These are phyloP conservation scores for Tympanopsis confertula DNA, from an alignment of 2,329 filamentous ascomycete genomes.

Conservation along the genomic window DNA sequence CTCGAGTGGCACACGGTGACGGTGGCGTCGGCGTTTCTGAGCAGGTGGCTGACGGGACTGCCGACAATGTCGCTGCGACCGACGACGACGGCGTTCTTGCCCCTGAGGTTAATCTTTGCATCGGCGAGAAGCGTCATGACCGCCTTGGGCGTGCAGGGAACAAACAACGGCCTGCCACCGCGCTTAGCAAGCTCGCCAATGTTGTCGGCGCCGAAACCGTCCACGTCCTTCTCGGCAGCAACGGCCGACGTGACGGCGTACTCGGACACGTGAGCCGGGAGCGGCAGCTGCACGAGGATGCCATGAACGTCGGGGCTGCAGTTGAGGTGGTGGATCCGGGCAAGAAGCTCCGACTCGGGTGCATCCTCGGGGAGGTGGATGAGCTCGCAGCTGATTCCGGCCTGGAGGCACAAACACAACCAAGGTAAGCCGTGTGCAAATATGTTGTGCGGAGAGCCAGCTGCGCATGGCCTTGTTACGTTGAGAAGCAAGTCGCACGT, in stretches of 20 bases:
- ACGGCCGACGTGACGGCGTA: slow-evolving; percentile 84
- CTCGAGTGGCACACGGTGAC: slow-evolving; percentile 93
- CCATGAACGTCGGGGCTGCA: slow-evolving; percentile 78
- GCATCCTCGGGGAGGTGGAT: slow-evolving; percentile 73
- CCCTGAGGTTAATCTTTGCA: slow-evolving; percentile 68
- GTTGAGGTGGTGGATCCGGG: slow-evolving; percentile 73
- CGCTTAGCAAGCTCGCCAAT: slow-evolving; percentile 96
- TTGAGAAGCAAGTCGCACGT: neutral
- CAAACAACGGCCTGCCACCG: slow-evolving; percentile 77
- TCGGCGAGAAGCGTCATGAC: slow-evolving; percentile 87
- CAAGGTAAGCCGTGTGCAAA: too few relatives aligned
- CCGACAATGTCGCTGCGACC: slow-evolving; percentile 96
- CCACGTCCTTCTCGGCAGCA: slow-evolving; percentile 88
- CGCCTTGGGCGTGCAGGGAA: slow-evolving; percentile 92
- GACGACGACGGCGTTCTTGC: slow-evolving; percentile 89
- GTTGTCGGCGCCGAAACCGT: slow-evolving; percentile 87
- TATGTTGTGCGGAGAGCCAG: slow-evolving; percentile 3
- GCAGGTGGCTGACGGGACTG: slow-evolving; percentile 86
- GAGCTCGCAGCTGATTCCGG: slow-evolving; percentile 79
- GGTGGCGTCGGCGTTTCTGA: slow-evolving; percentile 91
- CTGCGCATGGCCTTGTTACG: slow-evolving; percentile 5
- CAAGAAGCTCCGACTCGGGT: slow-evolving; percentile 73
- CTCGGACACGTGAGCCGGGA: slow-evolving; percentile 83
- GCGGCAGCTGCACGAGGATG: slow-evolving; percentile 83
- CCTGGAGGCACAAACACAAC: too few relatives aligned